Percentiles rank a stretch among this genome's conserved stretches.
Evolutionary conservation across 2,329 filamentous ascomycete species (phyloP).

Genomic region (Paraphaeosphaeria minitans): DNA sequence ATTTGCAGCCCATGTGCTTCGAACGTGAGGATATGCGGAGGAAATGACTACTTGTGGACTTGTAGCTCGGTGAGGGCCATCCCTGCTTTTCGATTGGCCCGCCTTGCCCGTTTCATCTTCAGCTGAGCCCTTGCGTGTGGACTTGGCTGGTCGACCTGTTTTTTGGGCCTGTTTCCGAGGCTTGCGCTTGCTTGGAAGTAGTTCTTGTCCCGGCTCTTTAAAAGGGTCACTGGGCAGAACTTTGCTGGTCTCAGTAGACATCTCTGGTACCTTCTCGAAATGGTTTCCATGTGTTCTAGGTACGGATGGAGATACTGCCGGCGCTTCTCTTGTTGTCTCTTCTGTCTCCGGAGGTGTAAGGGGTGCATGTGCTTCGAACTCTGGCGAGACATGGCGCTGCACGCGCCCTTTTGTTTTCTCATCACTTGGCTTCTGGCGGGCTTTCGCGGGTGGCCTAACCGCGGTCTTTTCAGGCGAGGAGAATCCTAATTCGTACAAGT

Average conservation of each 20-base stretch:
- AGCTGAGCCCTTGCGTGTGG: background rate
- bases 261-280: background rate
- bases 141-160: background rate
- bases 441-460: constrained; percentile 13
- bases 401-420: constrained; percentile 18
- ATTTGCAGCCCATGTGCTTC: background rate
- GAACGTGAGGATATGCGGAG: background rate
- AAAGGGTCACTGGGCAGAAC: background rate
- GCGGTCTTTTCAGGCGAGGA: constrained; percentile 27
- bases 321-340: background rate
- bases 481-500: constrained; percentile 24
- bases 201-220: background rate
- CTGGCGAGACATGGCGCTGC: background rate
- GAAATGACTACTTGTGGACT: background rate
- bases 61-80: background rate
- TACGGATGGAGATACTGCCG: background rate
- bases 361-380: background rate
- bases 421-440: constrained; percentile 17
- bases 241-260: background rate
- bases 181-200: background rate
- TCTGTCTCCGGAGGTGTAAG: background rate
- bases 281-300: too few species aligned
- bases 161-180: background rate
- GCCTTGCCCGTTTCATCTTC: background rate
- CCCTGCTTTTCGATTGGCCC: background rate